These are phyloP conservation scores for Epichloe gansuensis DNA, from an alignment of 2,329 filamentous ascomycete genomes.

Conservation along the genomic window DNA sequence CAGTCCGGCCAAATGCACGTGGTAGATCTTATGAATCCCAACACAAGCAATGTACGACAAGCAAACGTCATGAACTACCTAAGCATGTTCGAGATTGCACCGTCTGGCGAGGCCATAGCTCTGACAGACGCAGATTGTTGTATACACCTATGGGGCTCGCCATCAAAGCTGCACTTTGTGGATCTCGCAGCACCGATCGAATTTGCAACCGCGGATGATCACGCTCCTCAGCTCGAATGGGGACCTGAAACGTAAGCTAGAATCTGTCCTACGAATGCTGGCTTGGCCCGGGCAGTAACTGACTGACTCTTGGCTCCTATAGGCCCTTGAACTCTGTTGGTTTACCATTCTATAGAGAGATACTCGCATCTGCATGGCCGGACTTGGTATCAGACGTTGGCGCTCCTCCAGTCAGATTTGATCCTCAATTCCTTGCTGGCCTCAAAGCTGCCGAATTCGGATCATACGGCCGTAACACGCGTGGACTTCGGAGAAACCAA, in stretches of 20 bases:
- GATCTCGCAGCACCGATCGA: constrained; percentile 69
- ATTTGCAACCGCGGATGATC: constrained; percentile 55
- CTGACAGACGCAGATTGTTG: constrained; percentile 67
- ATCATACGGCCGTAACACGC: constrained; percentile 65
- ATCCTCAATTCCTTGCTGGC: constrained; percentile 54
- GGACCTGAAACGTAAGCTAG: constrained; percentile 51
- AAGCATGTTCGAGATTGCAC: constrained; percentile 72
- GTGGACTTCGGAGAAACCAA: constrained; percentile 67
- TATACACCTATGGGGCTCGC: constrained; percentile 82
- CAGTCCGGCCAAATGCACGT: constrained; percentile 90
- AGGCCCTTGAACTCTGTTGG: constrained; percentile 76
- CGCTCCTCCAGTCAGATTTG: constrained; percentile 64
- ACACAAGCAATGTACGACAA: constrained; percentile 74
- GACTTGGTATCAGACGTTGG: constrained; percentile 77
- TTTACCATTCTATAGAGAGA: constrained; percentile 86
- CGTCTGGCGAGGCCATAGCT: constrained; percentile 75
- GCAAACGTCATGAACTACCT: constrained; percentile 66
- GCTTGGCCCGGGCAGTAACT: background rate
- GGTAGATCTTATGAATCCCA: constrained; percentile 88
- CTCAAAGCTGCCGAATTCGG: constrained; percentile 65
- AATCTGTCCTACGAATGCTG: background rate
- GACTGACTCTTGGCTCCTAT: constrained; percentile 5
- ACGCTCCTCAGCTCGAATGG: constrained; percentile 52
- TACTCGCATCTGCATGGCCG: constrained; percentile 81
- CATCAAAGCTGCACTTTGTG: constrained; percentile 73